Percentiles rank a stretch among this genome's conserved stretches.
Conservation (phyloP, 306 rosid species). For the Nissolia schottii region DNA sequence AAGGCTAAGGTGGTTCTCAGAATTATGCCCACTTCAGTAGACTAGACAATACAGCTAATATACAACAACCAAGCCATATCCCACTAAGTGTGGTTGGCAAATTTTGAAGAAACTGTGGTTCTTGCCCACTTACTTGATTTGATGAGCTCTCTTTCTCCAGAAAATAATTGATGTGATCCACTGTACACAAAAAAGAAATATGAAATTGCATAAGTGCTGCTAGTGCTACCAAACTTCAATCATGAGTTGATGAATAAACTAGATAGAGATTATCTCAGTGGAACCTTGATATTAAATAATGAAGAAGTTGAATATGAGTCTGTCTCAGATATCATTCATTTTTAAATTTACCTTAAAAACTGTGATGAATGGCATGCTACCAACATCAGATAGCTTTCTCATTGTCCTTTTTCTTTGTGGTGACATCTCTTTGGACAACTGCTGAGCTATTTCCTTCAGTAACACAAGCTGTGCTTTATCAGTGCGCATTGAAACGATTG, state of each 20-base stretch:
- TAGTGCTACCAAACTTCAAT: not conserved
- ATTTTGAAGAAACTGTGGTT: not conserved
- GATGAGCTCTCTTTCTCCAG: constrained; percentile 64
- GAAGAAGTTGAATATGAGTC: not conserved
- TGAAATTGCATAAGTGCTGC: constrained; percentile 8
- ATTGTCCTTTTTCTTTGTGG: constrained; percentile 42
- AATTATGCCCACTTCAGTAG: not conserved
- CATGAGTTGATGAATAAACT: not conserved
- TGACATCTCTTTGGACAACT: constrained; percentile 72
- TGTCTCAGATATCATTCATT: not conserved
- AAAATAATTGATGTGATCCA: constrained; percentile 67
- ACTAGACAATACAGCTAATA: not conserved
- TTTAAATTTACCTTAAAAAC: constrained; percentile 58
- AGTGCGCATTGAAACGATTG: constrained; percentile 83
- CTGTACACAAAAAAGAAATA: constrained; percentile 43
- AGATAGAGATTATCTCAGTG: not conserved
- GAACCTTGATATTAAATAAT: not conserved
- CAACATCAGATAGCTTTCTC: constrained; percentile 44
- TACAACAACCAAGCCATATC: not conserved
- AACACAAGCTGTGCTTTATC: constrained; percentile 87
- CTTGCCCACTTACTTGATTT: constrained; percentile 76
- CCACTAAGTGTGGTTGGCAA: not conserved
- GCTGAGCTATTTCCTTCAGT: constrained; percentile 94
- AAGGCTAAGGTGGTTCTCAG: not conserved
- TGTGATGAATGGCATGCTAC: constrained; percentile 48